Evolutionary conservation across 495 filamentous ascomycete species (phyloP).

Genomic region (Pseudevernia furfuracea): DNA sequence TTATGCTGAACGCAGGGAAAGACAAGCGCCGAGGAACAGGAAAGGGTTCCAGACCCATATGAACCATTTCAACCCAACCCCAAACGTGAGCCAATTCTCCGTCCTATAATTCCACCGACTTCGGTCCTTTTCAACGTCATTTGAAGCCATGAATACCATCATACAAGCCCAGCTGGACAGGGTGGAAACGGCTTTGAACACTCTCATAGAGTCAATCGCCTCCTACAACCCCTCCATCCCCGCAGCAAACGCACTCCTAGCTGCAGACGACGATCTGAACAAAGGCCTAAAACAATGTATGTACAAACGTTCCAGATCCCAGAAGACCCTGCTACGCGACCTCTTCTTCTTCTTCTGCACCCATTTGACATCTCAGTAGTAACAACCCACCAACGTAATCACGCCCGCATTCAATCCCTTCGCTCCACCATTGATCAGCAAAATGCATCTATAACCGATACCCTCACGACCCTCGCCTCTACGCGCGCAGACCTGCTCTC

Average conservation of each 20-base stretch:
- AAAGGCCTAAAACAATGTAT: conserved; percentile 45
- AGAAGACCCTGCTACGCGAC: not conserved
- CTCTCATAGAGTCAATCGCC: conserved; percentile 64
- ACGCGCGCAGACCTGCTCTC: conserved; percentile 59
- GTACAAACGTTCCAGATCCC: not conserved
- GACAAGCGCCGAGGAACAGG: conserved; percentile 3
- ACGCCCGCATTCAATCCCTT: conserved; percentile 54
- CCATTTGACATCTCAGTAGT: conserved; percentile 28
- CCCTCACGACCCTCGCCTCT: conserved; percentile 51
- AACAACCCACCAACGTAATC: conserved; percentile 59
- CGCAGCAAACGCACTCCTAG: conserved; percentile 55
- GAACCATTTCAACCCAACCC: conserved; percentile 6
- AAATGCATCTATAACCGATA: conserved; percentile 55
- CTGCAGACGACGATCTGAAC: conserved; percentile 58
- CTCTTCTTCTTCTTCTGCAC: not conserved
- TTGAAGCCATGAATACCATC: conserved; percentile 47
- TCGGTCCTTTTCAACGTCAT: not conserved
- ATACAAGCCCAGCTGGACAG: conserved; percentile 57
- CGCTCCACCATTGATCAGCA: conserved; percentile 50
- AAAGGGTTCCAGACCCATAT: conserved; percentile 4
- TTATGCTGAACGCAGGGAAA: conserved; percentile 6
- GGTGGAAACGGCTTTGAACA: conserved; percentile 57
- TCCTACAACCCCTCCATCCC: conserved; percentile 65
- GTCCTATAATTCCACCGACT: not conserved
- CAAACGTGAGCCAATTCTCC: not conserved